Base-by-base conservation (phyloP, 257 asterid genomes). In the Fraxinus quadrangulata region DNA sequence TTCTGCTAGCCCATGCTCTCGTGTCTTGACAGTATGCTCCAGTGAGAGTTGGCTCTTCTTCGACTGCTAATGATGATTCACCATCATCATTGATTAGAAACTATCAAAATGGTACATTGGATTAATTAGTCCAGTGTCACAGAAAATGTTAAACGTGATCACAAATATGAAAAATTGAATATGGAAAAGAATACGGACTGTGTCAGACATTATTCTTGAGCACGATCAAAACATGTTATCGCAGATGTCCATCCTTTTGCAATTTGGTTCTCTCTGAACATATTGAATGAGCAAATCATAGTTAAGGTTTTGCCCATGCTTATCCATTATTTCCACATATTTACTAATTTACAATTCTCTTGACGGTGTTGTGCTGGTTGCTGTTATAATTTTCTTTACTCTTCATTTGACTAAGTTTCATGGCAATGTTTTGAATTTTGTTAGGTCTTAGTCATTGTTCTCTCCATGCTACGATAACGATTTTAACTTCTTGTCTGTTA, bases 351-450 rank as follows among this genome's bases (percentile, higher is more conserved):
- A 42, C 14, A 21, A 14, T 16, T 47, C 54, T 47, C 1, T 47
- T 47, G 19, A 4, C 1, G 6, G 54, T 8, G 30, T 26, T 8
- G n/a, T 13, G 1, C 59, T 47, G 33, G 17, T 4, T 17, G 77
- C 24, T 16, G 68, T 74, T 34, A 33, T 30, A 45, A 47, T 3
- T 69, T 73, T 61, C 13, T 63, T 78, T 73, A 65, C 72, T 72
- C 78, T 75, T 45, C 30, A 39, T 10, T 13, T 7, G 28, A 31
- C 67, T 21, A 31, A 24, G 49, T 63, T 79, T 24, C 17, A 28
- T 6, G 33, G 30, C 23, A 12, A 31, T 61, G 14, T 75, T 6
- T 66, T 21, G 33, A 1, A 42, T 45, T 63, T 51, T 24, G 9
- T 3, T 40, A 39, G 21, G 61, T 23, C 21, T 1, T 36, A 37